A percentile compares a stretch with the other conserved stretches of the same genome.
Evolutionary conservation across 2,329 filamentous ascomycete species (phyloP).

Genomic region (Cladosporium sp.): DNA sequence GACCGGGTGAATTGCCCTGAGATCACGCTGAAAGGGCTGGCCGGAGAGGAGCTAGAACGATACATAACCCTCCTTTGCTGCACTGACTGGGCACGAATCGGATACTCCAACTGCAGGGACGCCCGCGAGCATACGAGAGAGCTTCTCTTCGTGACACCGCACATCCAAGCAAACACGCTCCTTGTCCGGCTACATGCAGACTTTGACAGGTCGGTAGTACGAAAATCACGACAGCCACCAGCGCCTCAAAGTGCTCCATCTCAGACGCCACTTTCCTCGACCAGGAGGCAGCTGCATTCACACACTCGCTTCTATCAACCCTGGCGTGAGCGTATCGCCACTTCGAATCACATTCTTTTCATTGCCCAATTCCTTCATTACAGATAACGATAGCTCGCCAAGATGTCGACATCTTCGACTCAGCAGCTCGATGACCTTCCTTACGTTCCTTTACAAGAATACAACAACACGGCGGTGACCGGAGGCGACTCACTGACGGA

Average conservation of each 20-base stretch:
- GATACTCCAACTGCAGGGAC: background rate
- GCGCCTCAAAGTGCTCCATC: conserved; percentile 1
- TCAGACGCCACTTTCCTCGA: conserved; percentile 3
- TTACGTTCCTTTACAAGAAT: conserved; percentile 43
- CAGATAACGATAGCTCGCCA: background rate
- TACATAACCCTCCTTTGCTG: no score
- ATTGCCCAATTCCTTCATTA: background rate
- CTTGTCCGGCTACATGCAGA: background rate
- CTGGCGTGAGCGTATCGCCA: no score
- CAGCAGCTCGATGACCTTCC: conserved; percentile 17
- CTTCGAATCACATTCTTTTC: background rate
- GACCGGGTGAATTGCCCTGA: background rate
- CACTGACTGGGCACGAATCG: no score
- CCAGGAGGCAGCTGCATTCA: background rate
- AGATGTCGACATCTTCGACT: conserved; percentile 4
- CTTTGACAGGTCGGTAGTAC: conserved; percentile 6
- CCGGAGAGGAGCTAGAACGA: no score
- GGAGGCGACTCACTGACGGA: conserved; percentile 64
- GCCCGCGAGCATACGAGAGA: background rate
- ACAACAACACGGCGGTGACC: conserved; percentile 60
- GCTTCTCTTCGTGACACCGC: background rate
- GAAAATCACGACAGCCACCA: background rate
- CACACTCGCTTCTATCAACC: background rate
- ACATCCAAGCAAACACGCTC: no score
- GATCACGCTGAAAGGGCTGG: no score